Conservation (phyloP, 192 early-diverging fungal genomes). For the Haplosporangium gracile region DNA sequence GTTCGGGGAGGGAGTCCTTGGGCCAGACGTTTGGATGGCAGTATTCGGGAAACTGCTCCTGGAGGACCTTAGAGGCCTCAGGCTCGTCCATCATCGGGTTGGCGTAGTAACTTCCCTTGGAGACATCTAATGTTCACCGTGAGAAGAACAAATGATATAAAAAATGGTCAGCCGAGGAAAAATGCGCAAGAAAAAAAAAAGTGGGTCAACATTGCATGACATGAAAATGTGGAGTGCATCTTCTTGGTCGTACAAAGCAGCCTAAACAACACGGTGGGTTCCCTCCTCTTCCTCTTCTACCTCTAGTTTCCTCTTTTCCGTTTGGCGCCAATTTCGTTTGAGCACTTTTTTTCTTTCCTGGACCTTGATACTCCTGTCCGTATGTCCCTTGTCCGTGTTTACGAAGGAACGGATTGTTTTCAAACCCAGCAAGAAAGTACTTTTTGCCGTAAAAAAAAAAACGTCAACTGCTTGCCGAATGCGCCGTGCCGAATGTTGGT, state of each 20-base stretch:
- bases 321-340: neutral
- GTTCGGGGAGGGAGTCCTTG: constrained; percentile 63
- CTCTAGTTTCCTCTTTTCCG: neutral
- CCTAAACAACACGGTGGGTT: neutral
- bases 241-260: constrained; percentile 10
- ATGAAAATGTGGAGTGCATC: constrained; percentile 27
- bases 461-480: neutral
- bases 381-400: too few species aligned
- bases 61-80: constrained; percentile 29
- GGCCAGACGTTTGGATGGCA: constrained; percentile 74
- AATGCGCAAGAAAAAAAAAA: constrained; percentile 29
- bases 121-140: constrained; percentile 40
- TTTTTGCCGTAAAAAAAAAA: neutral
- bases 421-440: neutral
- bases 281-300: neutral
- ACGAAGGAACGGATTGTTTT: neutral
- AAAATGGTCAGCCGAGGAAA: constrained; percentile 9
- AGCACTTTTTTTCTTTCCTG: neutral
- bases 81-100: constrained; percentile 67
- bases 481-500: neutral
- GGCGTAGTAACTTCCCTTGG: constrained; percentile 76
- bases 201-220: constrained; percentile 21
- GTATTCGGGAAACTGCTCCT: constrained; percentile 65
- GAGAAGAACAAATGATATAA: neutral
- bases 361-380: neutral